Percentiles rank a stretch among this genome's conserved stretches.
Conservation (phyloP, 1,284 basidiomycete species). For the Microbotryum scabiosae region DNA sequence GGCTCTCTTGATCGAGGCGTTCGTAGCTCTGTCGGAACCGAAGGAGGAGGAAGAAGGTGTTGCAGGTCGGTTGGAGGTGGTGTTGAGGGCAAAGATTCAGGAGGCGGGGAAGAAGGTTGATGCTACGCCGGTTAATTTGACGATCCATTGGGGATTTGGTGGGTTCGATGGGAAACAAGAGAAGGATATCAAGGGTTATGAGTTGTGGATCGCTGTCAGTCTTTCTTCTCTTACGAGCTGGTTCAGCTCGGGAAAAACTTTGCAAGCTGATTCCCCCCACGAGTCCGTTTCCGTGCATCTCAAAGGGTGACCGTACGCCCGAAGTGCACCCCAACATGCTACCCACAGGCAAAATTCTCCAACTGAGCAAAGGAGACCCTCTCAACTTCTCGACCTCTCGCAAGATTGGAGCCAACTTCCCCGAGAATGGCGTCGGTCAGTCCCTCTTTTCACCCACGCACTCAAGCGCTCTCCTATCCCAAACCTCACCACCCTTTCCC, state of each 20-base stretch:
- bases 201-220: conserved; percentile 23
- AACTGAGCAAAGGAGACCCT: conserved; percentile 3
- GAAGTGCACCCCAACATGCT: conserved; percentile 16
- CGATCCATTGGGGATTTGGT: conserved; percentile 30
- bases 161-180: conserved; percentile 5
- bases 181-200: conserved; percentile 10
- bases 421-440: conserved; percentile 21
- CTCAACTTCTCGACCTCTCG: conserved; percentile 5
- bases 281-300: too few relatives aligned
- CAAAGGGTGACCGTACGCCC: conserved; percentile 18
- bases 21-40: conserved; percentile 3
- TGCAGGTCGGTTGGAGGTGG: conserved; percentile 16
- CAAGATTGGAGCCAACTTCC: conserved; percentile 20
- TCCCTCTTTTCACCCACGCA: neutral
- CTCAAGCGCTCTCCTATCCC: neutral
- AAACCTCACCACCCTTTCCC: neutral
- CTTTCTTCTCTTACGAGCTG: neutral
- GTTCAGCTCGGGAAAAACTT: neutral
- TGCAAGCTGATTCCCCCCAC: neutral
- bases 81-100: conserved; percentile 23
- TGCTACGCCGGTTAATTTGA: conserved; percentile 26
- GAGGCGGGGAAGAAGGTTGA: conserved; percentile 10
- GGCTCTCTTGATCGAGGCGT: conserved; percentile 17
- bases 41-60: neutral
- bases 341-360: conserved; percentile 16